phyloP scores from a whole-genome alignment of 441 rosid species.

The Isatis lusitanica region DNA sequence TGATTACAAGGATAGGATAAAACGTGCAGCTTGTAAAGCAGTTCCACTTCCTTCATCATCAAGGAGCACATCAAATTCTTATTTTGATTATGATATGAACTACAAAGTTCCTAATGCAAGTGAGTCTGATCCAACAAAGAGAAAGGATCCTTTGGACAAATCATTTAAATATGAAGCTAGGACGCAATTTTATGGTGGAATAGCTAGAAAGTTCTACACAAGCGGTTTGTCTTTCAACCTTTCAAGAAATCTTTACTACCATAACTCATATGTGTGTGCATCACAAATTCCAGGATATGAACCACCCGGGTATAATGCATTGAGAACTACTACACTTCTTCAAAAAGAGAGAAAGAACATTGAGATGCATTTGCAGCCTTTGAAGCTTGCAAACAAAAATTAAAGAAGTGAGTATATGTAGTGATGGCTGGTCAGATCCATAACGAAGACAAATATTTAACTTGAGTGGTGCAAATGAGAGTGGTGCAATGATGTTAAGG shows the following conservation, averaged over 20 bases:
- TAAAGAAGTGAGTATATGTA: conserved; percentile 6
- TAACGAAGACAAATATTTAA: background rate
- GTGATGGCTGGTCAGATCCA: background rate
- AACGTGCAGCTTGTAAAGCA: background rate
- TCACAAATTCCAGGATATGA: background rate
- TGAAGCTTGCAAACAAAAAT: background rate
- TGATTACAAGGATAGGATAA: background rate
- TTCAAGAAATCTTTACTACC: background rate
- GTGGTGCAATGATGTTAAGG: background rate
- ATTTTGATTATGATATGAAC: conserved; percentile 14
- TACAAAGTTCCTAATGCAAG: background rate
- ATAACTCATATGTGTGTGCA: background rate
- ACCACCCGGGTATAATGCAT: background rate
- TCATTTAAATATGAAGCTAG: background rate
- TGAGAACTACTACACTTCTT: background rate
- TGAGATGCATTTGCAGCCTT: background rate
- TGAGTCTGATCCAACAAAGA: background rate
- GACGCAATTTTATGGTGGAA: background rate
- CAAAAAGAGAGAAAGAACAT: background rate
- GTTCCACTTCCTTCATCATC: background rate
- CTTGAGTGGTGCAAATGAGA: conserved; percentile 4
- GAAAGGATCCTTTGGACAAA: background rate
- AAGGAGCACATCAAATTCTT: background rate
- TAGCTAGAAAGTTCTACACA: background rate
- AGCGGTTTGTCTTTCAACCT: background rate